Conservation (phyloP, 768 basidiomycete species). For the Termitomyces sp. region DNA sequence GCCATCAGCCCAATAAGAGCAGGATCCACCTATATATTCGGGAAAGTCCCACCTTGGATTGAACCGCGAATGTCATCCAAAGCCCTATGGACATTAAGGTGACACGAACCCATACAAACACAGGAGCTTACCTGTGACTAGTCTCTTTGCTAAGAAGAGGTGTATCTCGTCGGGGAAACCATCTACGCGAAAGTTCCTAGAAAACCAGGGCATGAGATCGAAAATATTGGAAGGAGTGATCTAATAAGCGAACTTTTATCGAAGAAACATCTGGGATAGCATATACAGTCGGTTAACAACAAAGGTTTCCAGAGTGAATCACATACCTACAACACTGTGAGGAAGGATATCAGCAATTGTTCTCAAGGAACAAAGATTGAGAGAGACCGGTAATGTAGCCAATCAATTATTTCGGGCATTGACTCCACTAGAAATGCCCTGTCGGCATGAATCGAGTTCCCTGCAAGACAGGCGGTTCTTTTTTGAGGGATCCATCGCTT, state of each 20-base stretch:
- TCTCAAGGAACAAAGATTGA: not conserved
- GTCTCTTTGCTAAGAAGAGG: slow-evolving; percentile 28
- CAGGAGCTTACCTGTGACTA: slow-evolving; percentile 50
- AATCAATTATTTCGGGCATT: slow-evolving; percentile 78
- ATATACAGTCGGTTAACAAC: not conserved
- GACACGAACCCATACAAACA: not conserved
- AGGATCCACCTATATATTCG: not conserved
- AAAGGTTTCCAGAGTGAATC: not conserved
- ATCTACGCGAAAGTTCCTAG: slow-evolving; percentile 70
- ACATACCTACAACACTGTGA: slow-evolving; percentile 66
- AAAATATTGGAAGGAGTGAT: not conserved
- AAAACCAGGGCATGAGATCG: not conserved
- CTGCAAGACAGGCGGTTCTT: slow-evolving; percentile 68
- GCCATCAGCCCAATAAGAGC: not conserved
- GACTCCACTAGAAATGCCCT: slow-evolving; percentile 62
- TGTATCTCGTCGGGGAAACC: slow-evolving; percentile 46
- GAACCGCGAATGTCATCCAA: slow-evolving; percentile 77
- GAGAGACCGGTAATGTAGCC: slow-evolving; percentile 73
- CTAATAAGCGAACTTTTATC: slow-evolving; percentile 48
- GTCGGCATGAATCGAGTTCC: slow-evolving; percentile 85
- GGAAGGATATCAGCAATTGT: not conserved
- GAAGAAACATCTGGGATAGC: slow-evolving; percentile 70
- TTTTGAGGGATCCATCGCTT: slow-evolving; percentile 76
- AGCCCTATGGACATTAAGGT: slow-evolving; percentile 43
- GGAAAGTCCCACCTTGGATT: slow-evolving; percentile 51